A percentile compares a stretch with the other conserved stretches of the same genome.
Conservation (phyloP, 2,329 filamentous ascomycete species). For the Xylariaceae sp. region DNA sequence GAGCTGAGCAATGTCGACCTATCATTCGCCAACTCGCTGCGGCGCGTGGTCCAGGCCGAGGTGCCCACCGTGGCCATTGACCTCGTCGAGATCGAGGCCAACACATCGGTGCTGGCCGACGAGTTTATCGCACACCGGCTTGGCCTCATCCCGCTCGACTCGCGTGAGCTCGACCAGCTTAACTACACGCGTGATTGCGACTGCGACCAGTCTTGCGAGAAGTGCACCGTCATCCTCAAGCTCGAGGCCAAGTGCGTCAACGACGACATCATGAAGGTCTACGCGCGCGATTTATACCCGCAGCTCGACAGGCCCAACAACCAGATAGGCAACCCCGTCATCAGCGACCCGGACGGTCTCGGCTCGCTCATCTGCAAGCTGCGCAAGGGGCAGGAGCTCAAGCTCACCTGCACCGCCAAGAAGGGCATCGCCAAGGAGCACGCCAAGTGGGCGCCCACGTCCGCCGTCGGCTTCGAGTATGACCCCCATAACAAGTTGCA, state of each 20-base stretch:
- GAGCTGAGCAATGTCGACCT: conserved; percentile 84
- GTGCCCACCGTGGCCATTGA: conserved; percentile 94
- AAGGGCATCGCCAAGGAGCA: conserved; percentile 99
- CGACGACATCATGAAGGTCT: conserved; percentile 88
- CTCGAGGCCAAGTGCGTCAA: conserved; percentile 80
- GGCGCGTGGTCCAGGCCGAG: conserved; percentile 85
- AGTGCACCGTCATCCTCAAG: conserved; percentile 78
- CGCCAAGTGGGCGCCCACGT: conserved; percentile 91
- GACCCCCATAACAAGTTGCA: conserved; percentile 94
- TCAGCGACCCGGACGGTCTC: conserved; percentile 71
- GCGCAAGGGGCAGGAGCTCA: conserved; percentile 79
- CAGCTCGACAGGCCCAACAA: conserved; percentile 63
- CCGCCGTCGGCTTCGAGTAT: conserved; percentile 94
- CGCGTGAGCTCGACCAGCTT: conserved; percentile 74
- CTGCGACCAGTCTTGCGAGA: conserved; percentile 90
- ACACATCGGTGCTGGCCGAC: conserved; percentile 93
- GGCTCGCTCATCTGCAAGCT: conserved; percentile 88
- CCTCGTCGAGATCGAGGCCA: conserved; percentile 83
- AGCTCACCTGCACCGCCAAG: conserved; percentile 87
- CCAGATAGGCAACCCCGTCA: conserved; percentile 71
- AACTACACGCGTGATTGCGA: conserved; percentile 91
- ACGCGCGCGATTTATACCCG: conserved; percentile 79
- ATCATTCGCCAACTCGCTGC: conserved; percentile 85
- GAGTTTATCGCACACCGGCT: conserved; percentile 93
- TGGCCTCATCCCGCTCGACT: conserved; percentile 80